A percentile compares a stretch with the other conserved stretches of the same genome.
Evolutionary conservation across 345 rosid genomes (phyloP).

Genomic region (Brassica rapa): DNA sequence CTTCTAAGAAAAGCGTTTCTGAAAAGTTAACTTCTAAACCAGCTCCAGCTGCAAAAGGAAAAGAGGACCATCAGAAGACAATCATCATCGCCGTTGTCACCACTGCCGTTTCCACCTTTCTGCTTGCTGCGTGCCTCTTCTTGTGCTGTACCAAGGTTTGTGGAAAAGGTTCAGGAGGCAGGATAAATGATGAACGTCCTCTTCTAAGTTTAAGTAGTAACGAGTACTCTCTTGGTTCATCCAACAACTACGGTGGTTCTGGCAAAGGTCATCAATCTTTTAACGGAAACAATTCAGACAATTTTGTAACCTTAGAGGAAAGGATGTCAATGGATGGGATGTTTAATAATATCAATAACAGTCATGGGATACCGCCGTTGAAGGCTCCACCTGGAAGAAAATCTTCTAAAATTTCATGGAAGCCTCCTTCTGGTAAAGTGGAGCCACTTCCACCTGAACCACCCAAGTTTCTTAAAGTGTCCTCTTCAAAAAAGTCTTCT

Average conservation of each 20-base stretch:
- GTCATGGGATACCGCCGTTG: neutral
- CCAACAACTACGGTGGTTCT: neutral
- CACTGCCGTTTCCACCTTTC: neutral
- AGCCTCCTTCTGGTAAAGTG: neutral
- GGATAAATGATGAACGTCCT: neutral
- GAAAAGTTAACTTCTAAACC: neutral
- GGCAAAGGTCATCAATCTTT: neutral
- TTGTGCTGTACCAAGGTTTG: neutral
- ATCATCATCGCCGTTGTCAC: neutral
- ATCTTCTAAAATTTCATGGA: neutral
- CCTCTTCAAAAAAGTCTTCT: neutral
- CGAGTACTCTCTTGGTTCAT: neutral
- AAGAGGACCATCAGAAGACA: neutral
- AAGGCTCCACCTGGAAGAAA: neutral
- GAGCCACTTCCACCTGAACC: neutral
- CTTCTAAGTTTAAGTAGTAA: neutral
- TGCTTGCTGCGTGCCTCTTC: neutral
- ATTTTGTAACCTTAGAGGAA: neutral
- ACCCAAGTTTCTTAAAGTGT: neutral
- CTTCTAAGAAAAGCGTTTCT: neutral
- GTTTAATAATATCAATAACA: neutral
- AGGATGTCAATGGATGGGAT: neutral
- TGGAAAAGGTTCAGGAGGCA: neutral
- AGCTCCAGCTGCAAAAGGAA: neutral
- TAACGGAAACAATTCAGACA: neutral